These are phyloP conservation scores for Sclerotinia subarctica DNA, from an alignment of 2,329 filamentous ascomycete genomes.

Conservation along the genomic window DNA sequence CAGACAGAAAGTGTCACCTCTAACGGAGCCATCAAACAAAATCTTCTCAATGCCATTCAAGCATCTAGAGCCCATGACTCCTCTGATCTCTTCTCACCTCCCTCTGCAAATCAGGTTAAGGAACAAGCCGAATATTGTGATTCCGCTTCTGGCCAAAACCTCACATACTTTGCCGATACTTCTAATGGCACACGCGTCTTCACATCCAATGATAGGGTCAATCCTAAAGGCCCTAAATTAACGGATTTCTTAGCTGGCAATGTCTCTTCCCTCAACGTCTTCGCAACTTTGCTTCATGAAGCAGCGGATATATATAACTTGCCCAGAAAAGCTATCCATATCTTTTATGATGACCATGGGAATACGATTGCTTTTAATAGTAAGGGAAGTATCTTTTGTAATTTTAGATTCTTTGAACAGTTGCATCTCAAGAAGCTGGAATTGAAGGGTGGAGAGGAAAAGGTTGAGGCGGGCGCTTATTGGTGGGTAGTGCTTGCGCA, in stretches of 20 bases:
- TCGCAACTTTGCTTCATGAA: constrained; percentile 67
- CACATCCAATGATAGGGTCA: constrained; percentile 50
- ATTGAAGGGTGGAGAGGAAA: constrained; percentile 44
- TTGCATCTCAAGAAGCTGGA: constrained; percentile 60
- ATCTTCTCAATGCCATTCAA: constrained; percentile 73
- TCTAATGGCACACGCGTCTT: constrained; percentile 73
- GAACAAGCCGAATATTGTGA: constrained; percentile 89
- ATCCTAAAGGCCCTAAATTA: constrained; percentile 48
- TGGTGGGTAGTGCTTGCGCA: constrained; percentile 98
- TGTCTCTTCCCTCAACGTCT: constrained; percentile 60
- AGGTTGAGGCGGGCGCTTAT: constrained; percentile 70
- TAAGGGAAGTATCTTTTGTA: constrained; percentile 86
- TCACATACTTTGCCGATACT: constrained; percentile 66
- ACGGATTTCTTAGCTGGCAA: constrained; percentile 60
- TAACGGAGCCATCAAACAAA: constrained; percentile 61
- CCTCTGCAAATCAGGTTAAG: constrained; percentile 68
- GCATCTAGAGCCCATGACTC: constrained; percentile 76
- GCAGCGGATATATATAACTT: constrained; percentile 72
- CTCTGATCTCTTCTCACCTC: constrained; percentile 67
- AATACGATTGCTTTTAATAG: constrained; percentile 91
- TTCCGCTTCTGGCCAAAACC: constrained; percentile 67
- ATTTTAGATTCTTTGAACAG: constrained; percentile 80
- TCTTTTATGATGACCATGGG: constrained; percentile 79
- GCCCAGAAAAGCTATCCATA: constrained; percentile 66
- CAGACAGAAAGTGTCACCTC: constrained; percentile 51